Conservation (phyloP, 73 alveolate genomes). For the Stentor roeselii region DNA sequence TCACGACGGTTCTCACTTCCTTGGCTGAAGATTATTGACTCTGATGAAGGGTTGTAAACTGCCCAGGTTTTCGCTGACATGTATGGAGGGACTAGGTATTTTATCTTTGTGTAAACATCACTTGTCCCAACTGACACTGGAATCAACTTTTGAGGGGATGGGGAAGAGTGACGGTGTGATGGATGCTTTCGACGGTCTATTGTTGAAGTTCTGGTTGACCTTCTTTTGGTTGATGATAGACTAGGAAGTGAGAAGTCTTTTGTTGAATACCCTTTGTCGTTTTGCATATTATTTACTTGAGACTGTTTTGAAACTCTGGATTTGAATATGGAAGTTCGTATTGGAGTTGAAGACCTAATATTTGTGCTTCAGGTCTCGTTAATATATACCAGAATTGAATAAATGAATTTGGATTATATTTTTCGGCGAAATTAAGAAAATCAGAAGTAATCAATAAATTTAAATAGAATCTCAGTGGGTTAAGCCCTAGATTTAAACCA, state of each 20-base stretch:
- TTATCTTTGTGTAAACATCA: neutral
- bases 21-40: slow-evolving; percentile 57
- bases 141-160: neutral
- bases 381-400: neutral
- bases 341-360: neutral
- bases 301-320: neutral
- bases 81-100: slow-evolving; percentile 24
- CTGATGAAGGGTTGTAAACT: slow-evolving; percentile 50
- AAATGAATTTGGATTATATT: neutral
- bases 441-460: too few relatives aligned
- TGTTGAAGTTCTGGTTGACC: too few relatives aligned
- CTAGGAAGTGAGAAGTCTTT: slow-evolving; percentile 19
- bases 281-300: neutral
- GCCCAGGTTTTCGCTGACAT: slow-evolving; percentile 64
- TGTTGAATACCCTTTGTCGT: neutral
- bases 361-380: neutral
- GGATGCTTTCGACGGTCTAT: neutral
- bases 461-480: neutral
- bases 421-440: too few relatives aligned
- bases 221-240: neutral
- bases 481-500: too few relatives aligned
- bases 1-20: slow-evolving; percentile 60
- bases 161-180: neutral
- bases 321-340: neutral
- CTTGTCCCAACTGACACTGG: neutral